A percentile compares a stretch with the other conserved stretches of the same genome.
These are phyloP conservation scores for Vigna nakashimae DNA, from an alignment of 306 rosid genomes.

Conservation along the genomic window DNA sequence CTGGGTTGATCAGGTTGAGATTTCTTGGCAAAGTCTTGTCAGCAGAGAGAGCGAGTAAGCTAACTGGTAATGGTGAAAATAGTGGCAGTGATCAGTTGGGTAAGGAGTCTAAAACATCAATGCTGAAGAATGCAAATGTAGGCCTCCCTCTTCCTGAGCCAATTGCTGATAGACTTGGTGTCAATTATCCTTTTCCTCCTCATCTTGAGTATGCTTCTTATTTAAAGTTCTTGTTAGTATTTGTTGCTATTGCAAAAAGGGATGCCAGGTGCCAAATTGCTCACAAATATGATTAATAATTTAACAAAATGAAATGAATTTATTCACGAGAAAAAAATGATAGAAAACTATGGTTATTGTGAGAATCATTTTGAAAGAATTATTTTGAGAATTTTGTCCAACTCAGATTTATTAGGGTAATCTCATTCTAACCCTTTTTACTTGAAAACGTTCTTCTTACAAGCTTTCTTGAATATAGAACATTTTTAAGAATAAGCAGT, in stretches of 20 bases:
- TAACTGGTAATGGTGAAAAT: slow-evolving; percentile 46
- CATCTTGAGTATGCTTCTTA: slow-evolving; percentile 72
- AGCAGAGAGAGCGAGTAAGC: slow-evolving; percentile 73
- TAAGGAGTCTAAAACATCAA: slow-evolving; percentile 50
- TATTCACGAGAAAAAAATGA: not conserved
- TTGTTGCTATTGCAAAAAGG: slow-evolving; percentile 28
- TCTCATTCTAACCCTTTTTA: slow-evolving; percentile 28
- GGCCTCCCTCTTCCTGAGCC: slow-evolving; percentile 63
- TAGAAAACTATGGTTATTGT: not conserved
- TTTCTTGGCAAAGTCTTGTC: slow-evolving; percentile 83
- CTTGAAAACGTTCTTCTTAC: slow-evolving; percentile 2
- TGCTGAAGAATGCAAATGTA: slow-evolving; percentile 38
- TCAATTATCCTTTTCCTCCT: slow-evolving; percentile 93
- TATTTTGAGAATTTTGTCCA: slow-evolving; percentile 4
- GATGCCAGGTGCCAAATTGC: not conserved
- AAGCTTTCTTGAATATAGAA: slow-evolving; percentile 22
- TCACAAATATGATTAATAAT: slow-evolving; percentile 8
- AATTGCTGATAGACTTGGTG: slow-evolving; percentile 84
- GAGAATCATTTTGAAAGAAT: not conserved
- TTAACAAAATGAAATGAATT: slow-evolving; percentile 24
- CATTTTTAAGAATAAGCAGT: slow-evolving; percentile 8
- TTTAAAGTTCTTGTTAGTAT: slow-evolving; percentile 14
- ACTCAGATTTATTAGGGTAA: slow-evolving; percentile 1
- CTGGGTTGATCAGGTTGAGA: slow-evolving; percentile 66
- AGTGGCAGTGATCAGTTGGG: slow-evolving; percentile 43